These are phyloP conservation scores for Chytriomyces sp. DNA, from an alignment of 192 early-diverging fungal species.

Conservation along the genomic window DNA sequence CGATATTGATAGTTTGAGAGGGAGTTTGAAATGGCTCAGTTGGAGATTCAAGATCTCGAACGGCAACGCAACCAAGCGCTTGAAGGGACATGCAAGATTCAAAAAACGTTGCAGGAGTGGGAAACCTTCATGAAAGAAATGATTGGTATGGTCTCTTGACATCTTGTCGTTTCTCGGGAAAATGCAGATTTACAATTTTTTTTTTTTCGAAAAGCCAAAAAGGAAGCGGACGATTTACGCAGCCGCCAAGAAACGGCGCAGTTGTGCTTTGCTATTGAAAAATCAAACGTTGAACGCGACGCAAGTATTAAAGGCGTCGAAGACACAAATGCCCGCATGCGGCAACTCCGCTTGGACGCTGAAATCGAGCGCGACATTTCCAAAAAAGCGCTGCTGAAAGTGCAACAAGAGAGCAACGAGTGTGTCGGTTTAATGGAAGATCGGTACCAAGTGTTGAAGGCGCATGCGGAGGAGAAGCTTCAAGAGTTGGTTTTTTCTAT, in stretches of 20 bases:
- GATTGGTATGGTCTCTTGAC: constrained; percentile 31
- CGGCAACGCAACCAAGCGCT: constrained; percentile 3
- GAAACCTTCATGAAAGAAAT: constrained; percentile 42
- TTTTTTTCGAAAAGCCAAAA: constrained; percentile 16
- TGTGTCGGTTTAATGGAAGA: constrained; percentile 20
- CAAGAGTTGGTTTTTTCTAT: constrained; percentile 33
- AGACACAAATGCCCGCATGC: constrained; percentile 27
- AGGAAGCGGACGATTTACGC: constrained; percentile 23
- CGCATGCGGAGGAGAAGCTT: constrained; percentile 51
- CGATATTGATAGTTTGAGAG: constrained; percentile 43
- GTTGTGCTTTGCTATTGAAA: constrained; percentile 10
- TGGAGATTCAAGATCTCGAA: constrained; percentile 43
- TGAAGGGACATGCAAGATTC: constrained; percentile 28
- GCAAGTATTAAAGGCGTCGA: background rate
- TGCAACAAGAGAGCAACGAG: constrained; percentile 10
- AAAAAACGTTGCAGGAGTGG: constrained; percentile 42
- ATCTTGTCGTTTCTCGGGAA: background rate
- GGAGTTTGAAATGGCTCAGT: constrained; percentile 49
- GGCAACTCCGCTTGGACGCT: constrained; percentile 40
- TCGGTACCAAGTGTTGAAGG: constrained; percentile 37
- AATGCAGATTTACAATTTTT: no score
- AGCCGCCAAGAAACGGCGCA: background rate
- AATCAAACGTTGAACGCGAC: constrained; percentile 18
- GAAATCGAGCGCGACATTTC: constrained; percentile 34
- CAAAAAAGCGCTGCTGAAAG: constrained; percentile 6